A percentile compares a stretch with the other conserved stretches of the same genome.
phyloP scores from a whole-genome alignment of 2,329 filamentous ascomycete genomes.

The Scorias spongiosa region DNA sequence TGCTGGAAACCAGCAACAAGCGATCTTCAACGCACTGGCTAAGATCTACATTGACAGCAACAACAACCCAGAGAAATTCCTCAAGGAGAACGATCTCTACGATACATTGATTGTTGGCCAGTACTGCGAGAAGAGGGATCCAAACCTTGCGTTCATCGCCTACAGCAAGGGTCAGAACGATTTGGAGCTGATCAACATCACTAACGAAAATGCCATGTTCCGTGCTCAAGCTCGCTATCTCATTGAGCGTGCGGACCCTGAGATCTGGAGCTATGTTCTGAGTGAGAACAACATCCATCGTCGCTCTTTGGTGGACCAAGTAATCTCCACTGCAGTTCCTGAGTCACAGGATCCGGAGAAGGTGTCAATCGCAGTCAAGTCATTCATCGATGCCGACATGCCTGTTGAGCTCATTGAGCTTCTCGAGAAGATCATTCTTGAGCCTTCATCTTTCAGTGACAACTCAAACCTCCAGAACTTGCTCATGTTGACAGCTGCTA shows the following conservation, averaged over 20 bases:
- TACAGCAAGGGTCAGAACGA: slow-evolving; percentile 97
- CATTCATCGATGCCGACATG: slow-evolving; percentile 81
- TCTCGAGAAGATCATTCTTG: slow-evolving; percentile 97
- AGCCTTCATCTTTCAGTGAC: slow-evolving; percentile 97
- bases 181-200: slow-evolving; percentile 89
- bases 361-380: slow-evolving; percentile 84
- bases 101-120: slow-evolving; percentile 86
- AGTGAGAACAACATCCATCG: slow-evolving; percentile 93
- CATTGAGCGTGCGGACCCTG: slow-evolving; percentile 71
- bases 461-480: slow-evolving; percentile 94
- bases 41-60: slow-evolving; percentile 99
- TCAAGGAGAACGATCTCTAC: slow-evolving; percentile 95
- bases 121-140: slow-evolving; percentile 97
- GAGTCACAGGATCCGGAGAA: slow-evolving; percentile 87
- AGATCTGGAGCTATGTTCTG: slow-evolving; percentile 90
- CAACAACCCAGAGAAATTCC: slow-evolving; percentile 93
- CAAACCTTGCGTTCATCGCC: slow-evolving; percentile 85
- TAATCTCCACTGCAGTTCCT: slow-evolving; percentile 76
- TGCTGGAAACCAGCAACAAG: slow-evolving; percentile 85
- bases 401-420: slow-evolving; percentile 92
- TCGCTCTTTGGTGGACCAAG: slow-evolving; percentile 85
- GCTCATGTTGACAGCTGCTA: slow-evolving; percentile 88
- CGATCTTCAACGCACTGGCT: slow-evolving; percentile 89
- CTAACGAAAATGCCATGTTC: slow-evolving; percentile 99
- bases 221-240: slow-evolving; percentile 92